Evolutionary conservation across 495 filamentous ascomycete species (phyloP), one percentile per base, ranked within the genome.

Genomic region (Evernia prunastri): DNA sequence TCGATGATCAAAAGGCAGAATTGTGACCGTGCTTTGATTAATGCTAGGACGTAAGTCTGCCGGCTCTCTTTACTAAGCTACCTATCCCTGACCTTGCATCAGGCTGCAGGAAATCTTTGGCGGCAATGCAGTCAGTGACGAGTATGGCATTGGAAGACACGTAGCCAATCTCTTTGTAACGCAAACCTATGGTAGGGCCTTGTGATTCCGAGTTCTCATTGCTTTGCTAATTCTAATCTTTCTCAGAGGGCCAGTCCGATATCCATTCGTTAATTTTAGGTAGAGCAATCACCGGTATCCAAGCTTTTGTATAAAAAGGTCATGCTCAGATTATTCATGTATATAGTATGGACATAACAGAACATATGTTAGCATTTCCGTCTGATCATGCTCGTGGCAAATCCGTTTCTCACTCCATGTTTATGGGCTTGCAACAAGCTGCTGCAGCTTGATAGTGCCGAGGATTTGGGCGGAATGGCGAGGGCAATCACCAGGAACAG

Each of bases 1-100:
- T 92, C 88, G 47, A 95, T 98, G 91, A 86, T 97, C 71, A 98
- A 98, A 80, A 82, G 94, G 67, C 92, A 97, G 79, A 98, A 98
- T 74, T 97, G 95, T 77, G 94, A 98, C 74, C 82, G 88, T 43
- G 92, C 94, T 20, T 77, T 98, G 69, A 76, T 83, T 17, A 90
- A 92, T 70, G 85, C 92, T 36, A 82, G 94, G 63, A 80, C 82
- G 85, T 86, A 78, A 68, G 85, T 76, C 59, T 58, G 68, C 25
- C 66, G 69, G 49, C 35, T 56, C 20, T 35, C 56, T 43, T 45
- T n/a, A 29, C 9, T 57, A 18, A 18, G 58, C 27, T 56, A 54
- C 60, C 37, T 56, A 54, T 61, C 37, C 33, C 29, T 63, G 47
- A 42, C 60, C 70, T 56, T 42, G 63, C 40, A n/a, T 64, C 61